Percentiles rank a stretch among this genome's conserved stretches.
Conservation (phyloP, 2,329 filamentous ascomycete species). For the Venturia effusa region DNA sequence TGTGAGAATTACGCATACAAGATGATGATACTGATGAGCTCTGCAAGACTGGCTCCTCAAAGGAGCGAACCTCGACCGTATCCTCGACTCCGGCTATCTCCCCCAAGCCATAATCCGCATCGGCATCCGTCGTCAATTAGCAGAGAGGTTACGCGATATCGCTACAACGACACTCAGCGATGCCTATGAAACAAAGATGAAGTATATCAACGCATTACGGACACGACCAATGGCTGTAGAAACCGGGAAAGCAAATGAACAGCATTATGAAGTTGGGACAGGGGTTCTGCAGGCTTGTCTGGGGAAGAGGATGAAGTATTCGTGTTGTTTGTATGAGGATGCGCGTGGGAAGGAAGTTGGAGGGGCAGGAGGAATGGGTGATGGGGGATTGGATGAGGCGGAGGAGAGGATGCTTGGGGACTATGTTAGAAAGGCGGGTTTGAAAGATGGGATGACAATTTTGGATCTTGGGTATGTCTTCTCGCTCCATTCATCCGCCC, state of each 20-base stretch:
- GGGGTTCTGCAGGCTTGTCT: conserved; percentile 50
- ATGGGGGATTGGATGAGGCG: conserved; percentile 49
- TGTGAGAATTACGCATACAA: not conserved
- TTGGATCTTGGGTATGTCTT: conserved; percentile 47
- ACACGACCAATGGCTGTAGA: conserved; percentile 56
- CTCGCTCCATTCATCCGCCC: conserved; percentile 12
- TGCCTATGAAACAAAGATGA: conserved; percentile 50
- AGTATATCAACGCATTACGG: conserved; percentile 49
- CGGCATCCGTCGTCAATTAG: conserved; percentile 56
- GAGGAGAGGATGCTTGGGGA: conserved; percentile 55
- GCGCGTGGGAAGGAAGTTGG: conserved; percentile 46
- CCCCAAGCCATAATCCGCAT: conserved; percentile 51
- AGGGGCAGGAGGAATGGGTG: conserved; percentile 56
- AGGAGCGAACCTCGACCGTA: conserved; percentile 34
- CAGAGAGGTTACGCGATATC: conserved; percentile 48
- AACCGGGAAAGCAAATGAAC: conserved; percentile 49
- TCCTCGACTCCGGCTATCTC: conserved; percentile 56
- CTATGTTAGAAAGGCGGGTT: conserved; percentile 50
- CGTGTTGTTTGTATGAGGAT: conserved; percentile 53
- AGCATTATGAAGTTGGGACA: conserved; percentile 64
- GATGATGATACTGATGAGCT: not conserved
- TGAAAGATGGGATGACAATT: conserved; percentile 50
- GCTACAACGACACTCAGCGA: conserved; percentile 41
- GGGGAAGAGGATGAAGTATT: conserved; percentile 64
- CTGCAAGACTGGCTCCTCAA: conserved; percentile 1